Base-by-base conservation (phyloP, 768 basidiomycete species). In the Suillus paluster region DNA sequence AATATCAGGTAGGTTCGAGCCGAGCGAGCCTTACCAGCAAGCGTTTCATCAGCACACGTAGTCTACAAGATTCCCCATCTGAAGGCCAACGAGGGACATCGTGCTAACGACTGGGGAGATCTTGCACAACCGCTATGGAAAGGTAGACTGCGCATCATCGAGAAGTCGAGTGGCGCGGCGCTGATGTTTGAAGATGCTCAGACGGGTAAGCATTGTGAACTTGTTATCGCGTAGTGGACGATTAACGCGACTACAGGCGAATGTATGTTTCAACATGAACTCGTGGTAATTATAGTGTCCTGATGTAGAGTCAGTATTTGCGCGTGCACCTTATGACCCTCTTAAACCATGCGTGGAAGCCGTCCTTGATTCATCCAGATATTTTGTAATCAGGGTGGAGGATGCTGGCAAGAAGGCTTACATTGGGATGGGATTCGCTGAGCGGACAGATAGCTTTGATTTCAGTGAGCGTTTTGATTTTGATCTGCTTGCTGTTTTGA, bases 301-400 rank as follows among this genome's bases (percentile, higher is more conserved):
- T 64, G 58, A 44, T n/a, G 30, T 15, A 59, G 48, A 57, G 63
- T 41, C 74, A 92, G 93, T 92, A 59, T 98, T 98, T 79, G 96
- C 96, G 46, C 88, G 85, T 66, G 87, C 94, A 17, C 85, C 85
- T 48, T 98, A 97, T 70, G 89, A 92, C 69, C 81, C 88, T 17
- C 77, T 84, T 48, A 87, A 86, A 61, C 92, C 94, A 5, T 88
- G 85, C 33, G 92, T 98, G n/a, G 95, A 98, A 66, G 91, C 93
- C n/a, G 95, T 96, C 17, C 81, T 97, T 30, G 95, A 98, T 73
- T 96, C 94, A 1, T 96, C 95, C 12, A 87, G 95, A 53, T 98
- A 98, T 73, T 98, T 98, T 71, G 95, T 97, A 17, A 80, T 97
- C 45, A 84, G 94, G 58, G 91, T 97, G 3, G 95, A 97, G 73